phyloP scores from a whole-genome alignment of 208 protist genomes.

The Vickermania ingenoplastis region DNA sequence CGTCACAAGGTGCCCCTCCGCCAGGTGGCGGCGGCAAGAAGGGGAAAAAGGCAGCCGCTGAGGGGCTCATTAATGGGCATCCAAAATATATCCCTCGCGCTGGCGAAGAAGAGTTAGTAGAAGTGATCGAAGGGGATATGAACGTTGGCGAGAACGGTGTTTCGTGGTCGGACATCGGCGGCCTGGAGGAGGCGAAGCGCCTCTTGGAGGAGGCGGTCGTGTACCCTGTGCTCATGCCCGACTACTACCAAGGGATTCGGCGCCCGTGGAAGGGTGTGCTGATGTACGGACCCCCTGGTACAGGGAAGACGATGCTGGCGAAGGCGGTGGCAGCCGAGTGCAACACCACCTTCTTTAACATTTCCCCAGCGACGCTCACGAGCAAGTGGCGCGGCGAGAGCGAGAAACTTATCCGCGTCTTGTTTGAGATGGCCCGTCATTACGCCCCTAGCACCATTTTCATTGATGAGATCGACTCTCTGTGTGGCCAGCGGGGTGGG shows the following conservation, averaged over 20 bases:
- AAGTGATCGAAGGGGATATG: constrained; percentile 83
- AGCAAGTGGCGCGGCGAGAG: constrained; percentile 92
- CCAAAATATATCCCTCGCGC: constrained; percentile 44
- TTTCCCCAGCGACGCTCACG: constrained; percentile 86
- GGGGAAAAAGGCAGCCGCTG: background rate
- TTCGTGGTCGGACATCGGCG: constrained; percentile 86
- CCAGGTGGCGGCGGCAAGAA: background rate
- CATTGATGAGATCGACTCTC: constrained; percentile 94
- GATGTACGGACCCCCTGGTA: constrained; percentile 89
- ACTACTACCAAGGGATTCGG: constrained; percentile 89
- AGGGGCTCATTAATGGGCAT: background rate
- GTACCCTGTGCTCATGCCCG: constrained; percentile 87
- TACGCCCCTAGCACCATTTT: constrained; percentile 91
- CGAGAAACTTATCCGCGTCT: constrained; percentile 89
- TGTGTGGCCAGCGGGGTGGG: constrained; percentile 83
- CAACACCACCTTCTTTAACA: constrained; percentile 93
- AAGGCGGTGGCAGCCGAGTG: constrained; percentile 89
- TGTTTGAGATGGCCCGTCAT: constrained; percentile 90
- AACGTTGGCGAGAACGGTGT: constrained; percentile 47
- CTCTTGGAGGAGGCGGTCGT: constrained; percentile 90
- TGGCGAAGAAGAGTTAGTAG: constrained; percentile 75
- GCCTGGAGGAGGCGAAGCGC: constrained; percentile 84
- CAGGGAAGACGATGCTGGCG: constrained; percentile 91
- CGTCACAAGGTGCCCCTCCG: background rate
- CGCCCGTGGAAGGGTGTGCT: constrained; percentile 89